Evolutionary conservation across 441 rosid genomes (phyloP).

Genomic region (Populus trichocarpa): DNA sequence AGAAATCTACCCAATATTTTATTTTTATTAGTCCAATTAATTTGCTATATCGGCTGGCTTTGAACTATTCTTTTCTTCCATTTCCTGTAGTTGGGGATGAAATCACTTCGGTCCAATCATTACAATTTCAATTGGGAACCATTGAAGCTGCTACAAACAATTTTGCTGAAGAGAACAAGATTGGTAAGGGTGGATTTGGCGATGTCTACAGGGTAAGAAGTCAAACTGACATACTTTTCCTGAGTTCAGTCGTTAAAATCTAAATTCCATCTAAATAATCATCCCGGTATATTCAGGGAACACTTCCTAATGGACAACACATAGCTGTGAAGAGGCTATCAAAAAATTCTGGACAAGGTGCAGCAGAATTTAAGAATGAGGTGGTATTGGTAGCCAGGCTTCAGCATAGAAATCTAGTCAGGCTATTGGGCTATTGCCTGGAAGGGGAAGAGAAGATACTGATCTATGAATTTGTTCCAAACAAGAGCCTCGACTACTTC

Average conservation of each 20-base stretch:
- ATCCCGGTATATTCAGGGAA: slow-evolving; percentile 18
- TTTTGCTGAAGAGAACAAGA: slow-evolving; percentile 42
- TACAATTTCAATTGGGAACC: slow-evolving; percentile 42
- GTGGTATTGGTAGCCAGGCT: slow-evolving; percentile 29
- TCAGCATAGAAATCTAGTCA: slow-evolving; percentile 33
- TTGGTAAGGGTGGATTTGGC: slow-evolving; percentile 85
- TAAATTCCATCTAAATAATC: no score
- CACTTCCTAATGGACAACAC: slow-evolving; percentile 26
- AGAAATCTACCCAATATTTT: no score
- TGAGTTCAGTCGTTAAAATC: slow-evolving; percentile 21
- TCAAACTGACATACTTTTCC: background rate
- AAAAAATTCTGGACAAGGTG: slow-evolving; percentile 27
- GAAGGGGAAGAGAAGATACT: slow-evolving; percentile 31
- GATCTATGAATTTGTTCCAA: slow-evolving; percentile 35
- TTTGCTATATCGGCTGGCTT: no score
- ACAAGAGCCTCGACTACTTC: slow-evolving; percentile 37
- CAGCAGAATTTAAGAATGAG: slow-evolving; percentile 33
- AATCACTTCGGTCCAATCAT: slow-evolving; percentile 30
- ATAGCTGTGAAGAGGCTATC: slow-evolving; percentile 42
- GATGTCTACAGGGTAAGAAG: slow-evolving; percentile 65
- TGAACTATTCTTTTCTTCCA: background rate
- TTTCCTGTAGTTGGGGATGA: slow-evolving; percentile 23
- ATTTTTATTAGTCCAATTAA: no score
- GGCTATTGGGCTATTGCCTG: slow-evolving; percentile 40
- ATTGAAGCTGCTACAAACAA: slow-evolving; percentile 50